A percentile compares a stretch with the other conserved stretches of the same genome.
phyloP scores from a whole-genome alignment of 345 rosid species.

The Gossypium arboreum region DNA sequence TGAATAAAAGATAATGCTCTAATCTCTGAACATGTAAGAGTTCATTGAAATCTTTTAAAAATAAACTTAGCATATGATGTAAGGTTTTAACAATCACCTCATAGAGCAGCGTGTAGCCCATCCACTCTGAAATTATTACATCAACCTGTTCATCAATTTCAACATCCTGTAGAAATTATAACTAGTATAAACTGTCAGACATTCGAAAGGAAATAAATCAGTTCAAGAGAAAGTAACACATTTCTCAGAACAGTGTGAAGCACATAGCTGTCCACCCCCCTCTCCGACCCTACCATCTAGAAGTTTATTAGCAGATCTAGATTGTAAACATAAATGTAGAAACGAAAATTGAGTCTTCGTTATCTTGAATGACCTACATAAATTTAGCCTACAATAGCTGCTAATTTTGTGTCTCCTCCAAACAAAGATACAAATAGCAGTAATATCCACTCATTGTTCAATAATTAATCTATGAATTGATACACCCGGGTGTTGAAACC shows the following conservation, averaged over 20 bases:
- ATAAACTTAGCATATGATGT: not conserved
- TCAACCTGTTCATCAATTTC: slow-evolving; percentile 93
- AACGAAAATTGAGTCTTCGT: not conserved
- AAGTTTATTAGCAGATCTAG: not conserved
- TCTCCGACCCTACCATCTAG: not conserved
- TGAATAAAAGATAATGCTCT: not conserved
- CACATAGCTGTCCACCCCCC: not conserved
- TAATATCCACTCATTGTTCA: not conserved
- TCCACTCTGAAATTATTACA: slow-evolving; percentile 96
- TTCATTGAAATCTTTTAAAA: slow-evolving; percentile 16
- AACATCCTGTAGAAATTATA: slow-evolving; percentile 67
- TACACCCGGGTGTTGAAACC: not conserved
- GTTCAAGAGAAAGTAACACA: not conserved
- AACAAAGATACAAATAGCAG: not conserved
- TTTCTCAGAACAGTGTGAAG: not conserved
- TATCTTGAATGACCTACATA: not conserved
- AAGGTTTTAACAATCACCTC: slow-evolving; percentile 54
- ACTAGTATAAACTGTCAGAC: slow-evolving; percentile 6
- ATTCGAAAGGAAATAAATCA: slow-evolving; percentile 10
- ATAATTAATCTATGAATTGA: not conserved
- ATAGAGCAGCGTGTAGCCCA: slow-evolving; percentile 98
- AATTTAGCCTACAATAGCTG: not conserved
- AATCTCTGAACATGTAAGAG: not conserved
- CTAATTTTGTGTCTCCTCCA: not conserved
- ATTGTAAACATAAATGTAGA: not conserved